These are phyloP conservation scores for Mentha longifolia DNA, from an alignment of 257 asterid genomes.

Conservation along the genomic window DNA sequence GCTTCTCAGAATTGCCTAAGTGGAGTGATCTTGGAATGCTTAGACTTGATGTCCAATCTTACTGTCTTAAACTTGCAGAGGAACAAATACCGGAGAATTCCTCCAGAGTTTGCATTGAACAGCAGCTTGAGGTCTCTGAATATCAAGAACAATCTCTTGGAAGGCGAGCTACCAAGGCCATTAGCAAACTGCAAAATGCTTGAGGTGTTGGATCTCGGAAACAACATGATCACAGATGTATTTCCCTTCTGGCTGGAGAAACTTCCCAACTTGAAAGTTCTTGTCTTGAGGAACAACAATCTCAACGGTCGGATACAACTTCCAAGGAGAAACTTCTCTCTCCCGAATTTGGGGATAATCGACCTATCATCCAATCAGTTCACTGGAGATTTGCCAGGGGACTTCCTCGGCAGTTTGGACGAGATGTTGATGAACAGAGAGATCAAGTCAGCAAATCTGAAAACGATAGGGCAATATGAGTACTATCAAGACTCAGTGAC, in stretches of 20 bases:
- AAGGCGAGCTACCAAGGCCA: slow-evolving; percentile 37
- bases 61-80: slow-evolving; percentile 33
- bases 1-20: slow-evolving; percentile 34
- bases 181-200: slow-evolving; percentile 35
- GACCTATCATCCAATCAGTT: slow-evolving; percentile 36
- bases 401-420: slow-evolving; percentile 31
- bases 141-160: slow-evolving; percentile 35
- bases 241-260: slow-evolving; percentile 37
- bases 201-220: slow-evolving; percentile 40
- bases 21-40: slow-evolving; percentile 32
- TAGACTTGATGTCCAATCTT: slow-evolving; percentile 34
- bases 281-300: slow-evolving; percentile 36
- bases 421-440: slow-evolving; percentile 32
- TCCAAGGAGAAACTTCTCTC: slow-evolving; percentile 29
- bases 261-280: slow-evolving; percentile 37
- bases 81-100: slow-evolving; percentile 26
- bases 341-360: no score
- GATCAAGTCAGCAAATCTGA: slow-evolving; percentile 30
- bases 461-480: slow-evolving; percentile 36
- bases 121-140: slow-evolving; percentile 36
- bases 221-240: slow-evolving; percentile 32
- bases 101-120: slow-evolving; percentile 24
- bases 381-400: slow-evolving; percentile 32
- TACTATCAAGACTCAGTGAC: slow-evolving; percentile 41
- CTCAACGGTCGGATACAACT: slow-evolving; percentile 34